These are phyloP conservation scores for Hypholoma sublateritium DNA, from an alignment of 768 basidiomycete species.

Conservation along the genomic window DNA sequence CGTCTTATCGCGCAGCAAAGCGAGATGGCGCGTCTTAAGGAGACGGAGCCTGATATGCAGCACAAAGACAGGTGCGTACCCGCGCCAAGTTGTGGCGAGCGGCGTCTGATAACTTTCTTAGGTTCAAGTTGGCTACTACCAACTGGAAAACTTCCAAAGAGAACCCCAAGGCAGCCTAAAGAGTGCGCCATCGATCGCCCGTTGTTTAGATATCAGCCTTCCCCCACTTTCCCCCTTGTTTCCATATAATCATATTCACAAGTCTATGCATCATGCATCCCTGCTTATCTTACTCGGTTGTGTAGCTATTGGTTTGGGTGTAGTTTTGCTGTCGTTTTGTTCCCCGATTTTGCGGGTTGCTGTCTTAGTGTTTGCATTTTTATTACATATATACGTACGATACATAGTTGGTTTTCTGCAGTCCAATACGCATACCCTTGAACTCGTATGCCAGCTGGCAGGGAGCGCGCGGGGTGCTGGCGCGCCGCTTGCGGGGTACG, in stretches of 20 bases:
- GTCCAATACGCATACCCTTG: slow-evolving; percentile 1
- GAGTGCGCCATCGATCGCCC: not conserved
- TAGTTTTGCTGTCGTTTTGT: slow-evolving; percentile 23
- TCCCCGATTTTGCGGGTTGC: slow-evolving; percentile 17
- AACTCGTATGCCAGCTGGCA: slow-evolving; percentile 15
- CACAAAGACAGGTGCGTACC: slow-evolving; percentile 69
- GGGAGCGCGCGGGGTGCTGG: slow-evolving; percentile 2
- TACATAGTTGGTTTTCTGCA: slow-evolving; percentile 18
- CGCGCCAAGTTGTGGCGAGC: not conserved
- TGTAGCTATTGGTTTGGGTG: slow-evolving; percentile 21
- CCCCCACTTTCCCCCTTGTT: slow-evolving; percentile 7
- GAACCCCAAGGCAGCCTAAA: slow-evolving; percentile 48
- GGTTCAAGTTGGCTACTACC: slow-evolving; percentile 71
- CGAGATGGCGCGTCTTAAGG: slow-evolving; percentile 79
- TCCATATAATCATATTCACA: slow-evolving; percentile 9
- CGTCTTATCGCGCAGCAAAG: slow-evolving; percentile 48
- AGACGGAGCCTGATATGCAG: slow-evolving; percentile 65
- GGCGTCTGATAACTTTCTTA: slow-evolving; percentile 19
- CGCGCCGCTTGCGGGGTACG: slow-evolving; percentile 9
- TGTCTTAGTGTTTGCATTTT: slow-evolving; percentile 23
- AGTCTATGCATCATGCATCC: slow-evolving; percentile 13
- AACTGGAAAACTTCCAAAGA: slow-evolving; percentile 81
- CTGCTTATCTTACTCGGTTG: slow-evolving; percentile 25
- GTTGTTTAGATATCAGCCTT: slow-evolving; percentile 2
- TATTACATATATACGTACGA: slow-evolving; percentile 25